phyloP scores from a whole-genome alignment of 2,329 filamentous ascomycete species.

The Aspergillus pseudoviridinutans region DNA sequence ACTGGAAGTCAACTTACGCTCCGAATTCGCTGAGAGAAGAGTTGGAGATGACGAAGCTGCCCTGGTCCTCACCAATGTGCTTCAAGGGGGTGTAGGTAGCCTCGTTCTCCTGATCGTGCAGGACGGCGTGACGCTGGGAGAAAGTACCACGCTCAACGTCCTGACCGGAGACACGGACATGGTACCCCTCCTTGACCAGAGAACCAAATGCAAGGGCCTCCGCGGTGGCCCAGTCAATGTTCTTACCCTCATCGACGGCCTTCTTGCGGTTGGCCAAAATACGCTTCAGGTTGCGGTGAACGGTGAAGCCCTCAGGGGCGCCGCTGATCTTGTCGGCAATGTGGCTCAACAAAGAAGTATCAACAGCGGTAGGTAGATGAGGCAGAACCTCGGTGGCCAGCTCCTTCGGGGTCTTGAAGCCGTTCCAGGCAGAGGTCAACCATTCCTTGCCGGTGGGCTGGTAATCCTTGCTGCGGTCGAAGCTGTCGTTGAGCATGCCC shows the following conservation, averaged over 20 bases:
- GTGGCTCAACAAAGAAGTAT: slow-evolving; percentile 67
- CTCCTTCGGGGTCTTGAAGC: slow-evolving; percentile 98
- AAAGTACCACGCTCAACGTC: slow-evolving; percentile 99
- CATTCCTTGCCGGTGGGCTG: slow-evolving; percentile 95
- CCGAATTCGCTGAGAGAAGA: slow-evolving; percentile 76
- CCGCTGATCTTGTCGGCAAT: slow-evolving; percentile 77
- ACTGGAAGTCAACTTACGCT: slow-evolving; percentile 43
- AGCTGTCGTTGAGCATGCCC: slow-evolving; percentile 98
- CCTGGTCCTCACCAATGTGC: slow-evolving; percentile 84
- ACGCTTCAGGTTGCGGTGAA: slow-evolving; percentile 96
- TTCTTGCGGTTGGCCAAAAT: slow-evolving; percentile 87
- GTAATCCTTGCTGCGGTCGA: slow-evolving; percentile 95
- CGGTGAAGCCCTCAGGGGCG: slow-evolving; percentile 77
- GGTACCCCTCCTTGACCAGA: slow-evolving; percentile 87
- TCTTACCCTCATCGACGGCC: slow-evolving; percentile 84
- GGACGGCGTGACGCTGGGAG: slow-evolving; percentile 93
- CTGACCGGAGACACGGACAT: slow-evolving; percentile 96
- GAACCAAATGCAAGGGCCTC: slow-evolving; percentile 94
- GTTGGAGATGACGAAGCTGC: slow-evolving; percentile 94
- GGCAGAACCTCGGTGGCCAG: slow-evolving; percentile 89
- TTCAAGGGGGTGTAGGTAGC: slow-evolving; percentile 89
- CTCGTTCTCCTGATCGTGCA: slow-evolving; percentile 96
- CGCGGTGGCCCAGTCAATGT: slow-evolving; percentile 96
- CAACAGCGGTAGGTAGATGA: slow-evolving; percentile 81
- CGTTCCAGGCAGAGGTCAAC: slow-evolving; percentile 98